phyloP scores from a whole-genome alignment of 495 filamentous ascomycete genomes.

The Neurospora sp. region DNA sequence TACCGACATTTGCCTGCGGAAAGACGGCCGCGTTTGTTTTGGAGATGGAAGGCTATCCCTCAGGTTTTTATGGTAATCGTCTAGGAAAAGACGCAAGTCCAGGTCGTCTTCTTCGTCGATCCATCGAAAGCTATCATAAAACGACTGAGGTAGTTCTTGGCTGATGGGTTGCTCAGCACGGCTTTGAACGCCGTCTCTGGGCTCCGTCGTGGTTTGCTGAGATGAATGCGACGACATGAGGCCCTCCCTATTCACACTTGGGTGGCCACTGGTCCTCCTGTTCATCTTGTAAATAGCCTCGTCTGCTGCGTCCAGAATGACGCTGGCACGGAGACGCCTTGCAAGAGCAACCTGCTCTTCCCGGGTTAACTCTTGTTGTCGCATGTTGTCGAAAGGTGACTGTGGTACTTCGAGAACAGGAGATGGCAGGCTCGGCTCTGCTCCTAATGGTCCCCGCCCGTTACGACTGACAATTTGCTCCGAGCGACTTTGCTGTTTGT shows the following conservation, averaged over 20 bases:
- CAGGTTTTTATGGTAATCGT: constrained; percentile 43
- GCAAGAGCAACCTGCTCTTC: constrained; percentile 62
- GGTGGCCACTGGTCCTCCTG: constrained; percentile 21
- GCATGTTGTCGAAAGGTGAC: neutral
- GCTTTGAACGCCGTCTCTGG: constrained; percentile 14
- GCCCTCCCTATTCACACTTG: constrained; percentile 10
- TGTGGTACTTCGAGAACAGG: constrained; percentile 30
- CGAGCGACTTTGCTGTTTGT: constrained; percentile 24
- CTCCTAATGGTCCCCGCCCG: constrained; percentile 8
- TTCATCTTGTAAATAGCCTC: constrained; percentile 49
- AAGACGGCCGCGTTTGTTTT: constrained; percentile 34
- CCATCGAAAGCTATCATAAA: constrained; percentile 68
- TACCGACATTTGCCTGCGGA: constrained; percentile 44
- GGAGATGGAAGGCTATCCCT: constrained; percentile 30
- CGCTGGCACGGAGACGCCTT: constrained; percentile 42
- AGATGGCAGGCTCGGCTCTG: neutral
- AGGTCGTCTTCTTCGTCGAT: constrained; percentile 69
- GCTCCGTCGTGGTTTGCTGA: constrained; percentile 3
- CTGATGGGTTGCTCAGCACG: constrained; percentile 35
- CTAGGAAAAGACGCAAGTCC: constrained; percentile 53
- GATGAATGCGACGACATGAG: constrained; percentile 25
- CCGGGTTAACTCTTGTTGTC: constrained; percentile 39
- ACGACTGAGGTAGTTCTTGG: constrained; percentile 25
- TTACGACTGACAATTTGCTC: constrained; percentile 26
- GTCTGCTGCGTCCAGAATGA: constrained; percentile 63